These are phyloP conservation scores for Allodekkera sacchari DNA, from an alignment of 805 yeast genomes.

Conservation along the genomic window DNA sequence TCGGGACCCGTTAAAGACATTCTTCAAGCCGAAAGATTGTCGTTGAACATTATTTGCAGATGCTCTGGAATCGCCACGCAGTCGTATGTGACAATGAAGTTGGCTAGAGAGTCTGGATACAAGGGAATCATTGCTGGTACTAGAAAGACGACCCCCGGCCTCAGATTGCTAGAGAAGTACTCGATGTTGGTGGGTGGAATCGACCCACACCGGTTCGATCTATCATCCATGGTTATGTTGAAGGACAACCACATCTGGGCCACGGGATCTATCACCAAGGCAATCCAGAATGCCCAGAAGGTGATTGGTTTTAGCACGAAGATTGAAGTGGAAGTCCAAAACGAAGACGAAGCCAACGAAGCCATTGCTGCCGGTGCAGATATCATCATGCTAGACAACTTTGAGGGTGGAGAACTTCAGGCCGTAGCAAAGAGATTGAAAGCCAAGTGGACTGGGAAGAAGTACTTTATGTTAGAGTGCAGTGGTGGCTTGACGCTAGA, in stretches of 20 bases:
- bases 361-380: conserved; percentile 96
- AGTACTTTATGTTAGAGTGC: conserved; percentile 70
- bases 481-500: conserved; percentile 79
- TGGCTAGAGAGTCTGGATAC: conserved; percentile 65
- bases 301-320: conserved; percentile 86
- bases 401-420: conserved; percentile 56
- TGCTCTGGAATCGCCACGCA: conserved; percentile 84
- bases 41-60: conserved; percentile 74
- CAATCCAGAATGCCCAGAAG: conserved; percentile 65
- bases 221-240: conserved; percentile 91
- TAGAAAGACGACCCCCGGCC: conserved; percentile 95
- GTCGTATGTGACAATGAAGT: conserved; percentile 43
- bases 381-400: conserved; percentile 90
- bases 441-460: conserved; percentile 38
- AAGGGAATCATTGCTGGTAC: conserved; percentile 90
- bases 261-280: conserved; percentile 83
- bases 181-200: conserved; percentile 95
- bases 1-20: conserved; percentile 73
- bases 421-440: conserved; percentile 59
- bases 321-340: conserved; percentile 87
- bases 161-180: conserved; percentile 80
- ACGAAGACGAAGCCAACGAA: conserved; percentile 79
- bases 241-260: conserved; percentile 93
- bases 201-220: conserved; percentile 86
- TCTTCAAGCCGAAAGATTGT: conserved; percentile 76